Conservation (phyloP, 345 rosid species). For the Passiflora organensis region DNA sequence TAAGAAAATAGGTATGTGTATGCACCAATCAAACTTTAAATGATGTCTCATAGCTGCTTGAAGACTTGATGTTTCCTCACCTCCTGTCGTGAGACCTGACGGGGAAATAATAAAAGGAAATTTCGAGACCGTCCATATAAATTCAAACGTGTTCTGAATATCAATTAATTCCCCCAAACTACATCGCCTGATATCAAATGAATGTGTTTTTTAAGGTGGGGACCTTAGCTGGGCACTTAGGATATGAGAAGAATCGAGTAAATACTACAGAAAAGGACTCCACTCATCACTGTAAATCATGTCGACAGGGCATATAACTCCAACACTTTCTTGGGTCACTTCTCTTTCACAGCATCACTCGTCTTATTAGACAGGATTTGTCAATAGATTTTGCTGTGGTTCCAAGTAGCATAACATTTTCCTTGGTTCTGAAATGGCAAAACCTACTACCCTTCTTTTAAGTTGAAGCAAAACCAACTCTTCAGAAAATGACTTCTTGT, state of each 20-base stretch:
- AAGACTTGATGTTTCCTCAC: constrained; percentile 9
- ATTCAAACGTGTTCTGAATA: not conserved
- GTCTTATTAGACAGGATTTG: not conserved
- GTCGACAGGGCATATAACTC: not conserved
- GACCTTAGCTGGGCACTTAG: too few relatives aligned
- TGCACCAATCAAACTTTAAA: constrained; percentile 14
- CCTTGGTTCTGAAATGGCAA: constrained; percentile 26
- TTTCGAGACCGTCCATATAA: constrained; percentile 2
- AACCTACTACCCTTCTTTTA: constrained; percentile 11
- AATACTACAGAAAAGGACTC: too few relatives aligned
- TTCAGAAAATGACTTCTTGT: constrained; percentile 16
- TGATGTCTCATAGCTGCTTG: constrained; percentile 3
- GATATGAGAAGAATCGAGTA: too few relatives aligned
- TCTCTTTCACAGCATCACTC: not conserved
- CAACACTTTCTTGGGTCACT: not conserved
- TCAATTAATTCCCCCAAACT: not conserved
- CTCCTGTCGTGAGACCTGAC: constrained; percentile 3
- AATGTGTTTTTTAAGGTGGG: not conserved
- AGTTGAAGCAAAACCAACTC: not conserved
- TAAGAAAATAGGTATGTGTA: not conserved
- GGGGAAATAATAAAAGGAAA: constrained; percentile 7
- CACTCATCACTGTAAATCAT: not conserved
- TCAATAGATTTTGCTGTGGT: constrained; percentile 9
- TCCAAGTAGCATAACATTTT: constrained; percentile 10
- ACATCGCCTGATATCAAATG: not conserved